Evolutionary conservation across 257 asterid species (phyloP).

Genomic region (Gentiana macrophylla): DNA sequence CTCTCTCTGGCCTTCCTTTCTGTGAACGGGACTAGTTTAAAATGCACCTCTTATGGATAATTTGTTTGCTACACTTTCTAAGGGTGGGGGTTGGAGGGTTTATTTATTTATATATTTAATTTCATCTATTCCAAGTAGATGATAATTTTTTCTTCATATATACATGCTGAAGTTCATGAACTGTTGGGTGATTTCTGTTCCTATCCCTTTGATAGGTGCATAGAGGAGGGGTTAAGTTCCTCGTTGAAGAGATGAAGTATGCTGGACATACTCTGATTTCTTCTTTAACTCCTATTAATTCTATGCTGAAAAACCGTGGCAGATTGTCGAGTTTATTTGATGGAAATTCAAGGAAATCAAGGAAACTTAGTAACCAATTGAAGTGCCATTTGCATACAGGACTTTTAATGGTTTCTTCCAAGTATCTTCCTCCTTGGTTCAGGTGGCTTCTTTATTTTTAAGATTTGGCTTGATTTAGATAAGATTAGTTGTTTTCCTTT

Average conservation of each 20-base stretch:
- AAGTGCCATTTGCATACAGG: slow-evolving; percentile 33
- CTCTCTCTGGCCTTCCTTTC: no score
- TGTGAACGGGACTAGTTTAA: no score
- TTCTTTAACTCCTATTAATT: slow-evolving; percentile 69
- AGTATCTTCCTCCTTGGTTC: slow-evolving; percentile 80
- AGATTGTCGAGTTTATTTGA: slow-evolving; percentile 39
- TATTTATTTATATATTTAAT: no score
- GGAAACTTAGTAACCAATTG: slow-evolving; percentile 25
- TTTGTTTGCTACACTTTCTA: no score
- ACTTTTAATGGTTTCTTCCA: slow-evolving; percentile 54
- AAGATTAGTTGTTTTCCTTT: not conserved
- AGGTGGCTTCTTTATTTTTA: slow-evolving; percentile 38
- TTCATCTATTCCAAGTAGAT: not conserved
- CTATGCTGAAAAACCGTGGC: slow-evolving; percentile 51
- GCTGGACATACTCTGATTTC: slow-evolving; percentile 54
- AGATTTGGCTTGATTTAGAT: not conserved
- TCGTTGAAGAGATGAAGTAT: slow-evolving; percentile 50
- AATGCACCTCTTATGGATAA: no score
- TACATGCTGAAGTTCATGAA: slow-evolving; percentile 13
- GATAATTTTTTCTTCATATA: not conserved
- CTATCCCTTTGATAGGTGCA: slow-evolving; percentile 54
- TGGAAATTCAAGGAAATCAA: slow-evolving; percentile 32
- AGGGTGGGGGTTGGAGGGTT: no score
- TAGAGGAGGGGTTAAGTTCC: slow-evolving; percentile 34
- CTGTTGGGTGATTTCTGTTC: slow-evolving; percentile 49